phyloP scores from a whole-genome alignment of 257 asterid genomes.

The Solanum chiquidenum region DNA sequence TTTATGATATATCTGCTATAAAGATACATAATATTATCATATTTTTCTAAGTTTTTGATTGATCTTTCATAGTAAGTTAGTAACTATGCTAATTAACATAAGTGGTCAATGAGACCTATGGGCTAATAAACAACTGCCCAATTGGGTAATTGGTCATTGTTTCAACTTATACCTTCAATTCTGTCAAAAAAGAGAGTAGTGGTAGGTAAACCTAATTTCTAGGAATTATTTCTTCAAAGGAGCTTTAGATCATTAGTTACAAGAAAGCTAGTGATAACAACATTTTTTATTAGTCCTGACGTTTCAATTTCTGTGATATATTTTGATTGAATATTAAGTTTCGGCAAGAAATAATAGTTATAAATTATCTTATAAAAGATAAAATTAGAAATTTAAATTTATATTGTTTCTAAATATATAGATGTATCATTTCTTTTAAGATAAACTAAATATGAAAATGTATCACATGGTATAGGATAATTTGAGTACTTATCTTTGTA shows the following conservation, averaged over 20 bases:
- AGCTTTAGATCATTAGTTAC: background rate
- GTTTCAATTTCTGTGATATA: background rate
- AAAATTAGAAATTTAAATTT: background rate
- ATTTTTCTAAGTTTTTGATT: background rate
- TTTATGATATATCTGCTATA: too few species aligned
- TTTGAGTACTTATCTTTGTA: background rate
- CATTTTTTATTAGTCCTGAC: background rate
- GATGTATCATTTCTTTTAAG: too few species aligned
- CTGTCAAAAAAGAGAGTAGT: background rate
- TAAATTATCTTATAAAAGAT: background rate
- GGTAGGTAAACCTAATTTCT: background rate
- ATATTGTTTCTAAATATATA: too few species aligned
- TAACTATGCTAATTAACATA: background rate
- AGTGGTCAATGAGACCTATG: background rate
- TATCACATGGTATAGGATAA: background rate
- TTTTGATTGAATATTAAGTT: background rate
- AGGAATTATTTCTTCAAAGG: background rate
- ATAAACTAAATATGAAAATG: too few species aligned
- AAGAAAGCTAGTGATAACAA: background rate
- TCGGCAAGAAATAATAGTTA: background rate
- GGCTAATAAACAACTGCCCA: background rate
- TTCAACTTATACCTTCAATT: background rate
- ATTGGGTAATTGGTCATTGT: background rate
- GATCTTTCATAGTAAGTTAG: background rate
- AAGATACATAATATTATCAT: too few species aligned